Evolutionary conservation across 306 rosid genomes (phyloP).

Genomic region (Quercus bicolor): DNA sequence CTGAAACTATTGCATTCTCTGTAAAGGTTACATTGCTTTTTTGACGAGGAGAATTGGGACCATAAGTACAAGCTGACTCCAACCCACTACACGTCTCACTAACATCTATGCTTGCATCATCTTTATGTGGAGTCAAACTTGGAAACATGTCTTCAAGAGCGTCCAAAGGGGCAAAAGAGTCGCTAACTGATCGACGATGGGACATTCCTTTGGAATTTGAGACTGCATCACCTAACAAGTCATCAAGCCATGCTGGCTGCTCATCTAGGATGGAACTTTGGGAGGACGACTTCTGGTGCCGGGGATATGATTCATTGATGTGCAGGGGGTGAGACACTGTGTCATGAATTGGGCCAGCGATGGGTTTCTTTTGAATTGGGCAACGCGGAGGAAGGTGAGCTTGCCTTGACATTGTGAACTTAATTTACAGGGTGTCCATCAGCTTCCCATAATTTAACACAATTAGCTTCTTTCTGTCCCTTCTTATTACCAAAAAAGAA

Average conservation of each 20-base stretch:
- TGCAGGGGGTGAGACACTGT: conserved; percentile 1
- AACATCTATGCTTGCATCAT: conserved; percentile 18
- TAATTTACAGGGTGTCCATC: conserved; percentile 19
- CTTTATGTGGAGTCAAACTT: conserved; percentile 11
- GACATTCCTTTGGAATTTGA: conserved; percentile 15
- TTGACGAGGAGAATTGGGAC: conserved; percentile 46
- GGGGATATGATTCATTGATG: conserved; percentile 1
- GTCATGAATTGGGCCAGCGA: conserved; percentile 12
- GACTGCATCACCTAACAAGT: conserved; percentile 26
- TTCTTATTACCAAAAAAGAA: background rate
- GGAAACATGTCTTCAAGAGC: conserved; percentile 25
- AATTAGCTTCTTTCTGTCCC: conserved; percentile 4
- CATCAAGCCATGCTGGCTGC: conserved; percentile 40
- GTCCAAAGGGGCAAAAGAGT: conserved; percentile 33
- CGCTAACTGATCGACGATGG: conserved; percentile 38
- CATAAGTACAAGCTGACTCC: conserved; percentile 35
- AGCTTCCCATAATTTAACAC: conserved; percentile 11
- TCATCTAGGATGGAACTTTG: conserved; percentile 23
- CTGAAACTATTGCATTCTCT: conserved; percentile 36
- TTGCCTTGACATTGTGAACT: conserved; percentile 43
- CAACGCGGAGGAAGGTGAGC: conserved; percentile 50
- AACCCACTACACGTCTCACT: conserved; percentile 17
- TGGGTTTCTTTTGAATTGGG: conserved; percentile 39
- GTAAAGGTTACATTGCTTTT: conserved; percentile 31
- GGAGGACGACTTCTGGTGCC: conserved; percentile 16